Percentiles rank a stretch among this genome's conserved stretches.
phyloP scores from a whole-genome alignment of 2,329 filamentous ascomycete species.

The Talaromyces verruculosus region DNA sequence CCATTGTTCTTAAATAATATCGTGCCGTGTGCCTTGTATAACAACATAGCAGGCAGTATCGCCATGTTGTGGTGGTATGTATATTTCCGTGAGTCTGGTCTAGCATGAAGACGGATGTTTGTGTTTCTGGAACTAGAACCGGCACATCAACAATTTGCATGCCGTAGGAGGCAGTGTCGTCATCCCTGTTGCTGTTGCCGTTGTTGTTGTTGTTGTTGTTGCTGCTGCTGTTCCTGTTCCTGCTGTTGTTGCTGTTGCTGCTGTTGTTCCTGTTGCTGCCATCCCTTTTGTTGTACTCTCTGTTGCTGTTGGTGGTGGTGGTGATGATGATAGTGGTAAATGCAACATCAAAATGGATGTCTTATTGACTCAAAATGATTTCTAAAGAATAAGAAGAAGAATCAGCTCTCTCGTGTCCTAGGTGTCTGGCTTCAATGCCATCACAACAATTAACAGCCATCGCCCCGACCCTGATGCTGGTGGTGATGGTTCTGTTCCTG shows the following conservation, averaged over 20 bases:
- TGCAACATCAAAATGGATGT: background rate
- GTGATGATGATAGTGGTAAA: background rate
- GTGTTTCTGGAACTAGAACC: background rate
- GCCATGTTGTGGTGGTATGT: too few relatives aligned
- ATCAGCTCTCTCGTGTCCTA: conserved; percentile 1
- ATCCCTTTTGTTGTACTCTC: background rate
- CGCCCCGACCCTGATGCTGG: background rate
- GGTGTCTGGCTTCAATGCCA: background rate
- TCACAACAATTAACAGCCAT: background rate
- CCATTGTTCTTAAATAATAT: background rate
- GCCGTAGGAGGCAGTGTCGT: background rate
- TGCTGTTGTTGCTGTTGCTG: background rate
- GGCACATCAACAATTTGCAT: background rate
- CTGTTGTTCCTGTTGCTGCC: background rate
- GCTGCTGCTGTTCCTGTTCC: background rate
- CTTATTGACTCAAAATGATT: background rate
- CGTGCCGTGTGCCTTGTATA: background rate
- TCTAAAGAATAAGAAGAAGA: background rate
- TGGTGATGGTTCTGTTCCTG: background rate
- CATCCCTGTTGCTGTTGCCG: background rate
- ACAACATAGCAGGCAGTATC: too few relatives aligned
- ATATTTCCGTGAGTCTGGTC: too few relatives aligned
- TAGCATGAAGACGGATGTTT: background rate
- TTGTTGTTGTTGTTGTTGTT: background rate
- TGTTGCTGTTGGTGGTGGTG: background rate